These are phyloP conservation scores for Amylostereum chailletii DNA, from an alignment of 1,284 basidiomycete species.

Conservation along the genomic window DNA sequence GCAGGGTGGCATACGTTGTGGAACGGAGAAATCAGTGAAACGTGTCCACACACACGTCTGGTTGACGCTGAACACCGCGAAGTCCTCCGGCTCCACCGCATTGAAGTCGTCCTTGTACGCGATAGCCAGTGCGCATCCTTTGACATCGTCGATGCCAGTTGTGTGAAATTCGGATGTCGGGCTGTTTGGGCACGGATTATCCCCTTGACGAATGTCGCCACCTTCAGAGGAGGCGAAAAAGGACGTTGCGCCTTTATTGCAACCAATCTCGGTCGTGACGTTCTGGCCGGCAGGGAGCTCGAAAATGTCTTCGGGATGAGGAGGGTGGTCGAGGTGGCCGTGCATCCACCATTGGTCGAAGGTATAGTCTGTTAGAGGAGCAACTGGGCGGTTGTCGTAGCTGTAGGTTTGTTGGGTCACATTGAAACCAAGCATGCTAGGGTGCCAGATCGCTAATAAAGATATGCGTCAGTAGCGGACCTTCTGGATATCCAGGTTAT, in stretches of 20 bases:
- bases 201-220: constrained; percentile 37
- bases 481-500: too few relatives aligned
- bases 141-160: constrained; percentile 40
- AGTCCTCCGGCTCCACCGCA: constrained; percentile 53
- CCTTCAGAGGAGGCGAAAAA: constrained; percentile 40
- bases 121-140: constrained; percentile 63
- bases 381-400: constrained; percentile 49
- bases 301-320: constrained; percentile 45
- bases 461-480: neutral
- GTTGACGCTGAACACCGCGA: constrained; percentile 67
- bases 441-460: constrained; percentile 17
- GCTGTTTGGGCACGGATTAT: constrained; percentile 42
- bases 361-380: constrained; percentile 41
- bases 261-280: constrained; percentile 42
- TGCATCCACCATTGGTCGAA: constrained; percentile 73
- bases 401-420: constrained; percentile 39
- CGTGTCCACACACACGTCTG: constrained; percentile 64
- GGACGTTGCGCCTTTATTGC: constrained; percentile 49
- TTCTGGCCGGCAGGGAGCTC: constrained; percentile 46
- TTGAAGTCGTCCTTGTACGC: constrained; percentile 55
- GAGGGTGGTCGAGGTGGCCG: constrained; percentile 46
- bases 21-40: constrained; percentile 58
- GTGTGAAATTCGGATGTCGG: constrained; percentile 42
- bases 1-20: constrained; percentile 58
- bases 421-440: constrained; percentile 45